phyloP scores from a whole-genome alignment of 345 rosid species.

The Abelmoschus esculentus region DNA sequence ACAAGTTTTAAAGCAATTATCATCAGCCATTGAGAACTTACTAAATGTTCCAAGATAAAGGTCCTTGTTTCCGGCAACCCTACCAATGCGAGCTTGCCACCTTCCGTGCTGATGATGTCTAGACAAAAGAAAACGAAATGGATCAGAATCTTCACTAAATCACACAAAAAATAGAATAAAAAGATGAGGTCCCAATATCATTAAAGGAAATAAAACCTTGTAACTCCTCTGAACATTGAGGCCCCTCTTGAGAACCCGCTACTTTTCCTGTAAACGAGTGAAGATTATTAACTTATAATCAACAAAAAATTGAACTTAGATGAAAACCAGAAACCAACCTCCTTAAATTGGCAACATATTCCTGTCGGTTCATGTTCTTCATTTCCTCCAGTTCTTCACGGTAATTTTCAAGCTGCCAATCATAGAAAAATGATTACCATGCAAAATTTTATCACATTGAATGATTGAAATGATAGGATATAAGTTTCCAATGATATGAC shows the following conservation, averaged over 20 bases:
- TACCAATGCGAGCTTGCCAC: background rate
- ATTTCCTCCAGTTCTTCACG: conserved; percentile 50
- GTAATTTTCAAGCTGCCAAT: conserved; percentile 52
- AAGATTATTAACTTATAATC: background rate
- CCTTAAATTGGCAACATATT: conserved; percentile 66
- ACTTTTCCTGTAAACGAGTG: background rate
- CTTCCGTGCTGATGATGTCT: background rate
- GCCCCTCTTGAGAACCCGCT: background rate
- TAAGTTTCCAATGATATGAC: background rate
- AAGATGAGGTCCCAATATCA: background rate
- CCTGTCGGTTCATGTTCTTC: conserved; percentile 80
- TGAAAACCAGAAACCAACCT: conserved; percentile 26
- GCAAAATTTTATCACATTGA: background rate
- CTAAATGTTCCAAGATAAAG: background rate
- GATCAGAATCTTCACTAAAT: background rate
- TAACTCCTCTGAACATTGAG: background rate
- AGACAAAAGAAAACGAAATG: background rate
- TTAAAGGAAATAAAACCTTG: background rate
- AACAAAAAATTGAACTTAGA: background rate
- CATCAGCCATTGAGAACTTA: background rate
- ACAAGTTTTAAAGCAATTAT: too few species aligned
- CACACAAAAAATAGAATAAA: background rate
- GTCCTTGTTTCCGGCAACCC: background rate
- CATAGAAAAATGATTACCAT: background rate
- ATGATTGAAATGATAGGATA: background rate